phyloP scores from a whole-genome alignment of 768 basidiomycete genomes.

The Strobilomyces dryophilus region DNA sequence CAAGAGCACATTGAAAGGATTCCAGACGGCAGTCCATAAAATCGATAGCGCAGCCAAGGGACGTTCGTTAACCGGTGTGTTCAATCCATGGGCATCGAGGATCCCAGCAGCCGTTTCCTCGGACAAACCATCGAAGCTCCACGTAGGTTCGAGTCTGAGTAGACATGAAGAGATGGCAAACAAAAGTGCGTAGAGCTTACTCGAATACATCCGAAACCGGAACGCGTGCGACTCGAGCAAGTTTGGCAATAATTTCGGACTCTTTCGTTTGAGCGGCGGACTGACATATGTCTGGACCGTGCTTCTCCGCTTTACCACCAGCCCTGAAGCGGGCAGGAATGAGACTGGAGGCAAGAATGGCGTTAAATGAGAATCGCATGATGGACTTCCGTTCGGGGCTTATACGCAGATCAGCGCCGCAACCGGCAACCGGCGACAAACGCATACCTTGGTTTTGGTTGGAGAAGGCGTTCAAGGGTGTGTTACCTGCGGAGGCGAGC shows the following conservation, averaged over 20 bases:
- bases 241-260: constrained; percentile 17
- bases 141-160: constrained; percentile 24
- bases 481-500: constrained; percentile 26
- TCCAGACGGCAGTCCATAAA: constrained; percentile 32
- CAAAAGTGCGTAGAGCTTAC: constrained; percentile 8
- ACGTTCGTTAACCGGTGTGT: constrained; percentile 29
- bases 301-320: constrained; percentile 10
- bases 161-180: not conserved
- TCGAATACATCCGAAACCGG: constrained; percentile 21
- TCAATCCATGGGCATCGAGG: constrained; percentile 24
- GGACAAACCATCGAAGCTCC: constrained; percentile 23
- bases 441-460: constrained; percentile 13
- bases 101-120: constrained; percentile 16
- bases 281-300: constrained; percentile 24
- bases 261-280: constrained; percentile 14
- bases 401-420: constrained; percentile 8
- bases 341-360: constrained; percentile 19
- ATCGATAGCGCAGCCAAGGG: constrained; percentile 27
- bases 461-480: constrained; percentile 24
- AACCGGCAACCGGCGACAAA: not conserved
- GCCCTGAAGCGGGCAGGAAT: constrained; percentile 22
- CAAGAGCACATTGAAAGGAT: constrained; percentile 34
- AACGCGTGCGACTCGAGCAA: constrained; percentile 26
- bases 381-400: constrained; percentile 10
- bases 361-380: constrained; percentile 21